Conservation (phyloP, 2,329 filamentous ascomycete genomes). For the Botryotinia narcissicola region DNA sequence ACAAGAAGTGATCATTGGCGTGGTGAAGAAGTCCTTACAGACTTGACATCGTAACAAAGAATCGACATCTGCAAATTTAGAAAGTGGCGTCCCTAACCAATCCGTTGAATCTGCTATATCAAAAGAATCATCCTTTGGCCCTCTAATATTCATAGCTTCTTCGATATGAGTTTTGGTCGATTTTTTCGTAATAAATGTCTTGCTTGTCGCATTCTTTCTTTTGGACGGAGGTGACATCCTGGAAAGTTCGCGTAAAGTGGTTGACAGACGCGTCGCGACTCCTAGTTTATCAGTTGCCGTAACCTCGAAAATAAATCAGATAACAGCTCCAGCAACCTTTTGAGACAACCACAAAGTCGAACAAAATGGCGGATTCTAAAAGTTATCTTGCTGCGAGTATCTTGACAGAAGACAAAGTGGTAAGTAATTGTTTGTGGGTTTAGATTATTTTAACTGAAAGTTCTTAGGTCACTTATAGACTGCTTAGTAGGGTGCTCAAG, state of each 20-base stretch:
- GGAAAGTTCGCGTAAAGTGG: slow-evolving; percentile 35
- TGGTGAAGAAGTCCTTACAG: slow-evolving; percentile 96
- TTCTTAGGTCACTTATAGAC: slow-evolving; percentile 79
- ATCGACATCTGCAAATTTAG: slow-evolving; percentile 69
- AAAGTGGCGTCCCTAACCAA: slow-evolving; percentile 71
- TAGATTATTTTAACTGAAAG: slow-evolving; percentile 9
- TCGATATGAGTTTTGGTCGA: neutral
- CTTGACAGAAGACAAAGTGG: slow-evolving; percentile 39
- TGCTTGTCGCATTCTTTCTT: slow-evolving; percentile 23
- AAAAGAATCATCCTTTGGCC: slow-evolving; percentile 27
- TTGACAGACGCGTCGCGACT: slow-evolving; percentile 20
- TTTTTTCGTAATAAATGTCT: neutral
- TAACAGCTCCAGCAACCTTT: slow-evolving; percentile 10
- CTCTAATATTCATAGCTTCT: slow-evolving; percentile 22
- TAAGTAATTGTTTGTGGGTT: slow-evolving; percentile 24
- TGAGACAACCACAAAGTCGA: slow-evolving; percentile 18
- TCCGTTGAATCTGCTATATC: slow-evolving; percentile 76
- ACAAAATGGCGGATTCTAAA: slow-evolving; percentile 38
- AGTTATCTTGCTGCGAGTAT: slow-evolving; percentile 38
- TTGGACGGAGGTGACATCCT: slow-evolving; percentile 19
- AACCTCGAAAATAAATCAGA: slow-evolving; percentile 17
- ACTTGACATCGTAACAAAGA: slow-evolving; percentile 89
- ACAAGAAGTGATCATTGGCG: slow-evolving; percentile 92
- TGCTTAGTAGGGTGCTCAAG: slow-evolving; percentile 77
- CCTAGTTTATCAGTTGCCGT: neutral